Evolutionary conservation across 257 asterid species (phyloP), one percentile per base, ranked within the genome.

Genomic region (Galeopsis tetrahit): DNA sequence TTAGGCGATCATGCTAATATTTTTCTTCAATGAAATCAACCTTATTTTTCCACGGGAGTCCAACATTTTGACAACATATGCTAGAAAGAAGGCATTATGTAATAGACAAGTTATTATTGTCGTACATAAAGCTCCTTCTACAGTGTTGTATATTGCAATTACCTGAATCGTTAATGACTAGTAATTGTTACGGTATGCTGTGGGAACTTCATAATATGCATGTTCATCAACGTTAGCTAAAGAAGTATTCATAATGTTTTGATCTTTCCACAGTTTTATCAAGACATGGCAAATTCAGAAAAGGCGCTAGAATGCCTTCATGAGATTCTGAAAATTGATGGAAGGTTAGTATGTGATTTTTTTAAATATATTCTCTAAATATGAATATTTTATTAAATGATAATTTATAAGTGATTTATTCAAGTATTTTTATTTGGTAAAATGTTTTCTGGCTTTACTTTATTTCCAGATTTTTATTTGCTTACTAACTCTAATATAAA

Each of bases 231-330:
- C 71, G 62, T 69, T 57, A 55, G 51, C 74, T 52, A 59, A 71
- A 59, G 40, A 60, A 61, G 65, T 56, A 49, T 60, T 34, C 66
- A 55, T 79, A 46, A 65, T 75, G 46, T 65, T 77, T 70, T 78
- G 75, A 63, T 65, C 66, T 78, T 69, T 75, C 75, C 79, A 65
- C 87, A 95, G 99, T 85, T 92, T 46, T 82, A 95, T 85, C 92
- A 85, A 85, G 99, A 95, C 68, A 78, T 88, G 83, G 95, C 96
- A 62, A 82, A 90, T 76, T 76, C 95, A 66, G 95, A 88, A 55
- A 92, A 88, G 85, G 97, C 97, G 76, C 81, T 88, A 44, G 87
- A 83, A 52, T 90, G 98, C 80, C 86, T 95, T 73, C 83, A 84
- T 77, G 89, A 86, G 72, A 82, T 88, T 82, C 87, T 84, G 76